Base-by-base conservation (phyloP, 352 stramenopile species). In the Paralagenidium karlingii region DNA sequence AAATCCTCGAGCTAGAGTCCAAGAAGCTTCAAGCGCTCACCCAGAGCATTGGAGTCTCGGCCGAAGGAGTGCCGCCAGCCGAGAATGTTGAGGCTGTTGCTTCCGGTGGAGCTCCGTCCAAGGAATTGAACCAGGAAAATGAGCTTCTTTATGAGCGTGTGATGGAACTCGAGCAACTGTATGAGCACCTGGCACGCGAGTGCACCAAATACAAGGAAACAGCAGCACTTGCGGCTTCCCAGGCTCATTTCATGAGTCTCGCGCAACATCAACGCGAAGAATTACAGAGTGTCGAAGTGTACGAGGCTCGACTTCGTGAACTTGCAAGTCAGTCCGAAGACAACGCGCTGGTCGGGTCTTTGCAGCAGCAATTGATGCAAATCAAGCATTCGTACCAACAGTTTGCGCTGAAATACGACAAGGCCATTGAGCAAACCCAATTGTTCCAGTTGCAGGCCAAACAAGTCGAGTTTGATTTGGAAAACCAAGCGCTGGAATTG, bases 291-390 rank as follows among this genome's bases (percentile, higher is more conserved):
- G 65, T 64, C 8, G 55, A 81, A 2, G 56, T 83, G 22, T 49
- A 85, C 19, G 60, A 85, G 24, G 59, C 86, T 4, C 65, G 77
- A 9, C 41, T 85, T 6, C 55, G 57, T 5, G 68, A 95, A 24
- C 50, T 93, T 11, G 82, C 87, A 43, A 64, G 58, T 0, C 62
- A 75, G 0, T 88, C 63, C 2, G 87, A 96, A 47, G 89, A 97
- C 50, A 82, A 95, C 30, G 66, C 81, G 3, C 64, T 96, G 24
- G 89, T 97, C 26, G 88, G 80, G 1, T 58, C 74, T 39, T 56
- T 97, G 10, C 89, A 97, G 50, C 68, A 87, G 22, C 71, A 95
- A 47, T 54, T 96, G 12, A 68, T 90, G 47, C 64, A 87, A n/a
- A 76, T 93, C n/a, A 93, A 85, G 43, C 30, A 56, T 3, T 80